A percentile compares a stretch with the other conserved stretches of the same genome.
These are phyloP conservation scores for Candida tallmaniae DNA, from an alignment of 805 yeast species.

Conservation along the genomic window DNA sequence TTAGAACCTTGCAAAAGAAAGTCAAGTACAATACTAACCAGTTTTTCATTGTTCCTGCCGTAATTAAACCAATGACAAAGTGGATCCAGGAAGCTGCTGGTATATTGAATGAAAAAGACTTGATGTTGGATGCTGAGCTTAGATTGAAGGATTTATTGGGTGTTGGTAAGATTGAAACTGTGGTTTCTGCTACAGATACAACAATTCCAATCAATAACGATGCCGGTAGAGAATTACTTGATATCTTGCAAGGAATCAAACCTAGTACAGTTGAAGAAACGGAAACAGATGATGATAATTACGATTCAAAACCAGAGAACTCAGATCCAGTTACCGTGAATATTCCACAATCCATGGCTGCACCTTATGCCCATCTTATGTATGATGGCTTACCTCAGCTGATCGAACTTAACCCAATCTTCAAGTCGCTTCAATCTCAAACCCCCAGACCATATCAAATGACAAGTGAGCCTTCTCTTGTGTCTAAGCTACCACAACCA, in stretches of 20 bases:
- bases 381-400: conserved; percentile 23
- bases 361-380: conserved; percentile 13
- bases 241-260: conserved; percentile 46
- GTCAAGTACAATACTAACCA: conserved; percentile 32
- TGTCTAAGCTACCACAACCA: neutral
- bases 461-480: neutral
- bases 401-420: conserved; percentile 12
- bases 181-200: neutral
- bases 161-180: conserved; percentile 33
- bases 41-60: conserved; percentile 44
- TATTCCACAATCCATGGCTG: conserved; percentile 15
- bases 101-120: conserved; percentile 47
- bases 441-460: neutral
- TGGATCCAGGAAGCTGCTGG: conserved; percentile 56
- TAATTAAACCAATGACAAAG: conserved; percentile 46
- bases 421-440: neutral
- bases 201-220: conserved; percentile 31
- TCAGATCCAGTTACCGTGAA: conserved; percentile 6
- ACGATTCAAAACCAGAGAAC: neutral
- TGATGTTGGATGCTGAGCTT: conserved; percentile 59
- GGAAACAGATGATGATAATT: conserved; percentile 1
- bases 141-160: conserved; percentile 65
- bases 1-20: conserved; percentile 41
- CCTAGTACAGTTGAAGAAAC: conserved; percentile 3
- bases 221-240: conserved; percentile 74